A percentile compares a stretch with the other conserved stretches of the same genome.
Conservation (phyloP, 352 stramenopile species). For the Pythium vanterpoolii region DNA sequence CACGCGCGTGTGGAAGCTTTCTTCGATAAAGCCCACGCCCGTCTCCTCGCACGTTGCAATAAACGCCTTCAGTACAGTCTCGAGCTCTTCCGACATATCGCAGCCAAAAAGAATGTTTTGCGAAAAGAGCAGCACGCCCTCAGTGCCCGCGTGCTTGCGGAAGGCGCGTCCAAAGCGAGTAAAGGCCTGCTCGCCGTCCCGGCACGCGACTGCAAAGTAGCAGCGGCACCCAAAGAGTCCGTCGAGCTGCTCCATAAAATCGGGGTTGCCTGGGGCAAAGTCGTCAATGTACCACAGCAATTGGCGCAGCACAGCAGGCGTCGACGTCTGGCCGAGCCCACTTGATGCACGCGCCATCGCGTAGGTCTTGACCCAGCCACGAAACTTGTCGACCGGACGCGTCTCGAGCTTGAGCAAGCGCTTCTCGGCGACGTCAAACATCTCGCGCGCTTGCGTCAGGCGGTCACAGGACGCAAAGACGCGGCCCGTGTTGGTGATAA, state of each 20-base stretch:
- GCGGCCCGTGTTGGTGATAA: slow-evolving; percentile 5
- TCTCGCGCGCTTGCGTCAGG: slow-evolving; percentile 16
- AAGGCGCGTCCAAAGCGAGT: slow-evolving; percentile 14
- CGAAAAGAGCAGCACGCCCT: slow-evolving; percentile 16
- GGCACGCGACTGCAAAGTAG: slow-evolving; percentile 12
- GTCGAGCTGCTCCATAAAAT: slow-evolving; percentile 11
- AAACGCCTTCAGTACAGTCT: slow-evolving; percentile 8
- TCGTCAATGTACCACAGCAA: slow-evolving; percentile 18
- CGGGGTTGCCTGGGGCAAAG: slow-evolving; percentile 1
- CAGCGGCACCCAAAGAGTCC: slow-evolving; percentile 9
- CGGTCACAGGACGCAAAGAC: slow-evolving; percentile 7
- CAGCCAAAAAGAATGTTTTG: slow-evolving; percentile 10
- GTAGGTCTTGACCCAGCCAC: slow-evolving; percentile 16
- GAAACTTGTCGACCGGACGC: slow-evolving; percentile 12
- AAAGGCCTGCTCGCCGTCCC: slow-evolving; percentile 7
- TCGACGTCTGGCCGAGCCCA: slow-evolving; percentile 3
- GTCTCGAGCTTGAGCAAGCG: slow-evolving; percentile 17
- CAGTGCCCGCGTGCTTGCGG: slow-evolving; percentile 10
- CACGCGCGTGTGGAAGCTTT: slow-evolving; percentile 14
- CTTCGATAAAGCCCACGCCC: slow-evolving; percentile 9
- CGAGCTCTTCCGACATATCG: slow-evolving; percentile 6
- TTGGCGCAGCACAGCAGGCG: slow-evolving; percentile 1
- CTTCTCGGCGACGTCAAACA: slow-evolving; percentile 20
- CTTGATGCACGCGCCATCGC: background rate
- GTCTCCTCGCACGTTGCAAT: slow-evolving; percentile 11